Evolutionary conservation across 2,329 filamentous ascomycete species (phyloP).

Genomic region (Penicillium sp.): DNA sequence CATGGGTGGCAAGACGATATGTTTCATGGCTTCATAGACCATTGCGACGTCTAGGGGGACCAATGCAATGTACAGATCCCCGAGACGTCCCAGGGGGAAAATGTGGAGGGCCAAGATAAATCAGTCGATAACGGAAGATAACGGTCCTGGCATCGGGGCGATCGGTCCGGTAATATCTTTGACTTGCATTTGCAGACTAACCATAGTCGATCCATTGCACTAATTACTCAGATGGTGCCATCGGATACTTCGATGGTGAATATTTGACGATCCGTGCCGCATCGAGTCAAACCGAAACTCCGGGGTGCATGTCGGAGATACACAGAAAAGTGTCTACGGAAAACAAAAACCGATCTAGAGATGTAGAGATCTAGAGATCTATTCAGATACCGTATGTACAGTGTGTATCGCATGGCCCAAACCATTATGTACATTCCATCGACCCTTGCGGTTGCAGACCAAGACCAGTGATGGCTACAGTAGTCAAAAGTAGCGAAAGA

Average conservation of each 20-base stretch:
- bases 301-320: neutral
- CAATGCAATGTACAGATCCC: neutral
- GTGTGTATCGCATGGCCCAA: neutral
- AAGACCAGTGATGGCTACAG: neutral
- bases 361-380: conserved; percentile 8
- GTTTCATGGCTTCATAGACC: conserved; percentile 8
- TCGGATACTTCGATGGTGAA: conserved; percentile 10
- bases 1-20: conserved; percentile 10
- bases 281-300: conserved; percentile 4
- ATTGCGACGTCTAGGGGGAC: conserved; percentile 1
- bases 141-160: conserved; percentile 4
- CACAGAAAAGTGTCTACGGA: neutral
- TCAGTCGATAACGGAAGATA: conserved; percentile 23
- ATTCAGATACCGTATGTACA: conserved; percentile 12
- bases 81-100: conserved; percentile 3
- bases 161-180: conserved; percentile 6
- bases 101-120: conserved; percentile 17
- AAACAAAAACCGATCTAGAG: neutral
- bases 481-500: neutral
- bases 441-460: neutral
- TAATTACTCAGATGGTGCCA: conserved; percentile 14
- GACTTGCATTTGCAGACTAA: too few relatives aligned
- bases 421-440: conserved; percentile 13
- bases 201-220: neutral
- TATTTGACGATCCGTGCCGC: conserved; percentile 5